Evolutionary conservation across 352 stramenopile species (phyloP).

Genomic region (Halophytophthora polymorphica): DNA sequence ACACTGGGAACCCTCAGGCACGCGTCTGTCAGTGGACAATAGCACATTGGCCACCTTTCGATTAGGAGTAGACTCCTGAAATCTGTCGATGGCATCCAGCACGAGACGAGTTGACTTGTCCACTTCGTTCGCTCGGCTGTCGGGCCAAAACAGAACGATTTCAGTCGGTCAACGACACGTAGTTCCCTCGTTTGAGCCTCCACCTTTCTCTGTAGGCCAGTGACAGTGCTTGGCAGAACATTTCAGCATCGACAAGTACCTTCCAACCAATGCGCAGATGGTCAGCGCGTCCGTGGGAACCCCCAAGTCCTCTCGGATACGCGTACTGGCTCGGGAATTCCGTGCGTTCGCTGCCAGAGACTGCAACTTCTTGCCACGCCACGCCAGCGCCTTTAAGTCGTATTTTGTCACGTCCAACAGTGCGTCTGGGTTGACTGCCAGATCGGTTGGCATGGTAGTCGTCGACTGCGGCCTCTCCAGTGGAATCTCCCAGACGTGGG

Average conservation of each 20-base stretch:
- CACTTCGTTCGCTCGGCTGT: conserved; percentile 64
- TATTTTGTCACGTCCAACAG: conserved; percentile 29
- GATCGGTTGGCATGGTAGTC: not conserved
- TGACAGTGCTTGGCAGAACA: not conserved
- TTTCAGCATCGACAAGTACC: conserved; percentile 19
- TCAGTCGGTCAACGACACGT: not conserved
- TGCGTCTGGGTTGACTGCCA: conserved; percentile 13
- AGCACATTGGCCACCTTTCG: conserved; percentile 6
- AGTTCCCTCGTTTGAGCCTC: not conserved
- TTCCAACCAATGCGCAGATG: conserved; percentile 66
- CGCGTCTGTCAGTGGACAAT: not conserved
- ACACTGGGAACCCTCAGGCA: not conserved
- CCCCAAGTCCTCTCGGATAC: conserved; percentile 12
- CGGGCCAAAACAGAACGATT: conserved; percentile 1
- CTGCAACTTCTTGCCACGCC: conserved; percentile 14
- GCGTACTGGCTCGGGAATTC: conserved; percentile 5
- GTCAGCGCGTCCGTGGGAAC: conserved; percentile 38
- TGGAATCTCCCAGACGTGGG: not conserved
- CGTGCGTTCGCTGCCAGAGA: conserved; percentile 14
- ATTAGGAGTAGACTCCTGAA: conserved; percentile 9
- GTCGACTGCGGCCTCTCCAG: not conserved
- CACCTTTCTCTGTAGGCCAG: too few species aligned
- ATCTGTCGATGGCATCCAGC: conserved; percentile 35
- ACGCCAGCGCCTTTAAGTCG: conserved; percentile 7
- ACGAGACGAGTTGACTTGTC: conserved; percentile 35